Conservation (phyloP, 441 rosid species). For the Rhodomyrtus psidioides region DNA sequence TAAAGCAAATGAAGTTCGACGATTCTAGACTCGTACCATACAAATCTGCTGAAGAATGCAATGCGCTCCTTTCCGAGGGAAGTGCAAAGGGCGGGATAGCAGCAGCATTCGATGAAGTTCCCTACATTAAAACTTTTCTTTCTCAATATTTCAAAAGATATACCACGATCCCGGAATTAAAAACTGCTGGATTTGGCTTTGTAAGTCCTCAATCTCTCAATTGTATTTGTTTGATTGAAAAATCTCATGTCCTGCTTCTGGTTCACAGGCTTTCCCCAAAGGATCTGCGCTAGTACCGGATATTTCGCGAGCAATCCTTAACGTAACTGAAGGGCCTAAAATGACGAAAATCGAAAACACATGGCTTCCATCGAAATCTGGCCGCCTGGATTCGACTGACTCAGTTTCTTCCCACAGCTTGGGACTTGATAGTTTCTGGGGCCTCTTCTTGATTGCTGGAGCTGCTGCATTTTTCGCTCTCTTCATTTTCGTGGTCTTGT, state of each 20-base stretch:
- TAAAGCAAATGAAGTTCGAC: too few species aligned
- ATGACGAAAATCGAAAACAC: slow-evolving; percentile 24
- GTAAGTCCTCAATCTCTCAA: neutral
- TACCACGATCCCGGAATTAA: slow-evolving; percentile 32
- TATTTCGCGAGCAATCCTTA: slow-evolving; percentile 55
- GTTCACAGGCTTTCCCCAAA: slow-evolving; percentile 36
- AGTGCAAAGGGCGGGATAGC: slow-evolving; percentile 44
- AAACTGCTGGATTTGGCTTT: slow-evolving; percentile 55
- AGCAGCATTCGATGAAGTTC: slow-evolving; percentile 52
- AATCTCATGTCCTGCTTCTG: neutral
- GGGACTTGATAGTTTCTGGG: slow-evolving; percentile 36
- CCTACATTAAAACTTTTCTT: slow-evolving; percentile 30
- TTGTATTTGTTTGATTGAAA: neutral
- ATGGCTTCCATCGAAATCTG: slow-evolving; percentile 27
- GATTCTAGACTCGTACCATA: too few species aligned
- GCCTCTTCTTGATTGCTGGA: slow-evolving; percentile 36
- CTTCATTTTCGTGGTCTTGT: slow-evolving; percentile 16
- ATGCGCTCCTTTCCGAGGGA: too few species aligned
- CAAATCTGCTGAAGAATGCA: too few species aligned
- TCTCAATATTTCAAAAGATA: slow-evolving; percentile 40
- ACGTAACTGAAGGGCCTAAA: too few species aligned
- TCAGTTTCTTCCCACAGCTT: slow-evolving; percentile 31
- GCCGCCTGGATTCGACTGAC: slow-evolving; percentile 24
- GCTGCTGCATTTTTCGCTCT: slow-evolving; percentile 28
- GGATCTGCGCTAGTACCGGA: slow-evolving; percentile 57